Evolutionary conservation across 1,284 basidiomycete species (phyloP).

Genomic region (Fistulinella staudtii): DNA sequence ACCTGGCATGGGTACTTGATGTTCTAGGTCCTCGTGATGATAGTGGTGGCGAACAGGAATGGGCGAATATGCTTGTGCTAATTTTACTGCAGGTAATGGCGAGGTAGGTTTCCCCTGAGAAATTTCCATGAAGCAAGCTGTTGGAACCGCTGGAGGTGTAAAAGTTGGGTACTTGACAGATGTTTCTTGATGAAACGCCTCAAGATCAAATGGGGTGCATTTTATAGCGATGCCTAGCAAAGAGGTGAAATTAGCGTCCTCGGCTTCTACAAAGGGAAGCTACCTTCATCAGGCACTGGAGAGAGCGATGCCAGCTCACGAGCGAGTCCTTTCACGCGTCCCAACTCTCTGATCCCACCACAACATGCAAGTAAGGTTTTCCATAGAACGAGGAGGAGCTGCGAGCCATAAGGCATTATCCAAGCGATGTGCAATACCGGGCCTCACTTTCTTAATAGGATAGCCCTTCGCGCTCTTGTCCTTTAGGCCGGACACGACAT

Average conservation of each 20-base stretch:
- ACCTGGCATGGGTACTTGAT: conserved; percentile 39
- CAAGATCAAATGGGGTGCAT: conserved; percentile 85
- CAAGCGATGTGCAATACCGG: neutral
- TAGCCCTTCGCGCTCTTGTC: conserved; percentile 96
- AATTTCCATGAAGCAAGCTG: conserved; percentile 27
- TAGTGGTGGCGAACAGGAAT: conserved; percentile 92
- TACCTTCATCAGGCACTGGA: conserved; percentile 61
- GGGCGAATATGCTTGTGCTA: conserved; percentile 89
- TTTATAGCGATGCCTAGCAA: conserved; percentile 59
- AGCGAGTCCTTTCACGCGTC: conserved; percentile 79
- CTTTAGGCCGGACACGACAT: conserved; percentile 82
- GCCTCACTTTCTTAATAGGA: conserved; percentile 85
- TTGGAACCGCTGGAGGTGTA: conserved; percentile 48
- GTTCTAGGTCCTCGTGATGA: conserved; percentile 72
- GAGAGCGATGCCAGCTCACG: conserved; percentile 79
- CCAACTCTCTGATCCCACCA: conserved; percentile 86
- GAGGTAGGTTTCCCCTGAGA: conserved; percentile 36
- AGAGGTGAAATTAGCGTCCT: conserved; percentile 4
- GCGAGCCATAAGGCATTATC: conserved; percentile 9
- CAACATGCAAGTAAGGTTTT: conserved; percentile 91
- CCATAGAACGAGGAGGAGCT: conserved; percentile 96
- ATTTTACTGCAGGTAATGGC: conserved; percentile 50
- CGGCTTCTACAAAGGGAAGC: conserved; percentile 3
- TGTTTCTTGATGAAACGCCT: conserved; percentile 84
- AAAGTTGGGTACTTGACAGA: conserved; percentile 94